Percentiles rank a stretch among this genome's conserved stretches.
Evolutionary conservation across 352 stramenopile species (phyloP).

Genomic region (Globisporangium cystogenes): DNA sequence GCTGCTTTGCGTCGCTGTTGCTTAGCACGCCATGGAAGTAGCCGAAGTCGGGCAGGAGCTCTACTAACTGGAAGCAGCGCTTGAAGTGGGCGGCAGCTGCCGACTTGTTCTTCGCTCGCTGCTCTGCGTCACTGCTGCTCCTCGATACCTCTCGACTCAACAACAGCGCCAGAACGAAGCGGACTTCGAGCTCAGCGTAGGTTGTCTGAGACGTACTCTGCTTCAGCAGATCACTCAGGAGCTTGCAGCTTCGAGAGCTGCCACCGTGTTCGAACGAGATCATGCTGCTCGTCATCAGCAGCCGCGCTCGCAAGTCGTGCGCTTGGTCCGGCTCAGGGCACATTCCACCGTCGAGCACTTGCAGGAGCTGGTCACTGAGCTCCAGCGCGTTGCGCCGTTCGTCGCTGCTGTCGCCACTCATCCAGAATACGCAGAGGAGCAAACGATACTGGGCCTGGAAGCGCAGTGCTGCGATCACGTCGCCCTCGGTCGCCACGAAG

Average conservation of each 20-base stretch:
- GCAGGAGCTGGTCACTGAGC: neutral
- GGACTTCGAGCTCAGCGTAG: conserved; percentile 32
- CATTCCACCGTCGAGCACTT: conserved; percentile 7
- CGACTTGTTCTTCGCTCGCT: neutral
- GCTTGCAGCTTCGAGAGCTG: conserved; percentile 10
- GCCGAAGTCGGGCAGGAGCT: conserved; percentile 43
- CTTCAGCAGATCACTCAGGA: conserved; percentile 20
- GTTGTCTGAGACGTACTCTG: neutral
- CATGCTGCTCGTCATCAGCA: conserved; percentile 42
- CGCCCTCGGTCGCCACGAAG: conserved; percentile 3
- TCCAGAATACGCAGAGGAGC: conserved; percentile 33
- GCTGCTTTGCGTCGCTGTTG: conserved; percentile 19
- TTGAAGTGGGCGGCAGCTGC: conserved; percentile 16
- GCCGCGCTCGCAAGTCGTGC: conserved; percentile 10
- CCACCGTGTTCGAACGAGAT: conserved; percentile 27
- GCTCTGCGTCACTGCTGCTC: neutral
- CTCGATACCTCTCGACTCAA: conserved; percentile 3
- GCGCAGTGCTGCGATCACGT: conserved; percentile 12
- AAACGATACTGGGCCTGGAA: conserved; percentile 29
- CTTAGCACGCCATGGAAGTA: conserved; percentile 42
- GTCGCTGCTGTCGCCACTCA: conserved; percentile 16
- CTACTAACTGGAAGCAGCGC: conserved; percentile 39
- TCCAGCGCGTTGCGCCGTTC: conserved; percentile 9
- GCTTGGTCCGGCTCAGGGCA: neutral
- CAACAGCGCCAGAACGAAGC: conserved; percentile 25